Percentiles rank a stretch among this genome's conserved stretches.
These are phyloP conservation scores for Trypanosoma congolense DNA, from an alignment of 208 protist genomes.

Conservation along the genomic window DNA sequence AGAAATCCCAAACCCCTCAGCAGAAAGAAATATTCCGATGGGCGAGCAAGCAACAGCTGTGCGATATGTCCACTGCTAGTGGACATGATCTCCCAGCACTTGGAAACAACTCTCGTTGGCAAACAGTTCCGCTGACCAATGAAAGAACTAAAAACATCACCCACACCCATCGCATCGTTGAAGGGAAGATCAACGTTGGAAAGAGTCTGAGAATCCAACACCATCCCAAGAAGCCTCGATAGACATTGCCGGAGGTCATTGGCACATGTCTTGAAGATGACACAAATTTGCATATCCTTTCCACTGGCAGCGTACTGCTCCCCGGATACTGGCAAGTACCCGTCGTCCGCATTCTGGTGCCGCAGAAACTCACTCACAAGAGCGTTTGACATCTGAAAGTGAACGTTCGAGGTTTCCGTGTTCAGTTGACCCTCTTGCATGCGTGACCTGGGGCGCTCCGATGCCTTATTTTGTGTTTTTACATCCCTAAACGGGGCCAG, in stretches of 20 bases:
- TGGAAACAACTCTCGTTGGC: conserved; percentile 25
- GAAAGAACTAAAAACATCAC: conserved; percentile 54
- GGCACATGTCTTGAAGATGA: conserved; percentile 37
- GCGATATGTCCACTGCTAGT: conserved; percentile 48
- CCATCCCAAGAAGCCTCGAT: conserved; percentile 41
- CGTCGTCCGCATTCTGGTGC: not conserved
- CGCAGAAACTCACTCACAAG: conserved; percentile 27
- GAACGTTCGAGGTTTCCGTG: not conserved
- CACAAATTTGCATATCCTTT: conserved; percentile 21
- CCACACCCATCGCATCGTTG: conserved; percentile 22
- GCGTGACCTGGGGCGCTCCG: not conserved
- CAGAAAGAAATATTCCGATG: conserved; percentile 60
- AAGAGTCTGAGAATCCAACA: conserved; percentile 39
- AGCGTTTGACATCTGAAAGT: conserved; percentile 33
- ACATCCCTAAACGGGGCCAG: not conserved
- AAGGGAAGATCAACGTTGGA: conserved; percentile 21
- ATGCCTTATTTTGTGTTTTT: not conserved
- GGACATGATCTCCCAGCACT: conserved; percentile 49
- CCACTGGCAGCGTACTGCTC: conserved; percentile 7
- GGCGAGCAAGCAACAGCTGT: conserved; percentile 31
- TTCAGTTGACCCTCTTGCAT: not conserved
- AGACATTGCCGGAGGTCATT: conserved; percentile 41
- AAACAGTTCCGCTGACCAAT: conserved; percentile 48
- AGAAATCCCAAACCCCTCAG: conserved; percentile 47
- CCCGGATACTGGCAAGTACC: not conserved